Base-by-base conservation (phyloP, 495 filamentous ascomycete species). In the Talaromyces ruber region DNA sequence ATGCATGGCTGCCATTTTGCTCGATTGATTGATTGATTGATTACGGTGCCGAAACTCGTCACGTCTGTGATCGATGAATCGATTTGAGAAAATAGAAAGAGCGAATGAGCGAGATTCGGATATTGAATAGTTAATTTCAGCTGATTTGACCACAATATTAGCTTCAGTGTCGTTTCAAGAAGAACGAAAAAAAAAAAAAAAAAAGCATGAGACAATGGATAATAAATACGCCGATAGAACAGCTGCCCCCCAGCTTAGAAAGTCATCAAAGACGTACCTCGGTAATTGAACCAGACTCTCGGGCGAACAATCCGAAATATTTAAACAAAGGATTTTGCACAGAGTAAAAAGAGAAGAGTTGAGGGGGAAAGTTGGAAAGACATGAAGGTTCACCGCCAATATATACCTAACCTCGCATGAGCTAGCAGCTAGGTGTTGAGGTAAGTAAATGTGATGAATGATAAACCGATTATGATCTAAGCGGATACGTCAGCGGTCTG, bases 401-500 rank as follows among this genome's bases (percentile, higher is more conserved):
- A 54, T 54, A 28, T 54, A 25, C 51, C 24, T 24, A 25, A 24
- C 30, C 34, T 39, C 34, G 34, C 26, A 9, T 22, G 8, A 16
- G 8, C 51, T 12, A 54, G 4, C 22, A 18, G 51, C 6, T 22
- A 28, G 26, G 11, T 54, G 22, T 54, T 21, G 43, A 47, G 43
- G 43, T 43, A 43, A 21, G 24, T 54, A 28, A 25, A 26, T 54
- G 51, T 54, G 51, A 54, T 54, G 22, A 54, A 28, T 54, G 51
- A 25, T 54, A 25, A 54, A 28, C 51, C 24, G 24, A 52, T 14
- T 24, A 26, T 28, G 26, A 54, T 28, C 21, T 54, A 28, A 54
- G n/a, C 51, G 51, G 51, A 54, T 54, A 54, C 24, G 51, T 54
- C 51, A 54, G 51, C 16, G 51, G 28, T 54, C 51, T 54, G 51